Evolutionary conservation across 148 eudicot species (phyloP).

Genomic region (Oxyria digyna): DNA sequence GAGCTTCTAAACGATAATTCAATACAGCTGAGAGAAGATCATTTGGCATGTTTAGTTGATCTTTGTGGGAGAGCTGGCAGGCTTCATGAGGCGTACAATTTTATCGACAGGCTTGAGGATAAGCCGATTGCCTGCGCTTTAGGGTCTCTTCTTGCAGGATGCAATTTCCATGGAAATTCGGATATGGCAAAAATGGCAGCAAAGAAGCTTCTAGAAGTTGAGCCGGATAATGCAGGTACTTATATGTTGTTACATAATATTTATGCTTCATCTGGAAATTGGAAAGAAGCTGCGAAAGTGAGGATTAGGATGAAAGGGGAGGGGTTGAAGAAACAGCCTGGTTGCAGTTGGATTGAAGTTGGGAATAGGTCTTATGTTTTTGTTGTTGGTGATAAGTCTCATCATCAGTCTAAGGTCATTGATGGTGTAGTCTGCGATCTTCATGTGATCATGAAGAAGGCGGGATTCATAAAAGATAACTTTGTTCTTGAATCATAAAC

Average conservation of each 20-base stretch:
- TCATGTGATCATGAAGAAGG: slow-evolving; percentile 13
- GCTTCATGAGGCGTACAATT: slow-evolving; percentile 23
- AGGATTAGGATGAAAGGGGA: slow-evolving; percentile 15
- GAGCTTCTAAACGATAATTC: slow-evolving; percentile 15
- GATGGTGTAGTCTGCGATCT: slow-evolving; percentile 8
- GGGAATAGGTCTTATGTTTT: slow-evolving; percentile 13
- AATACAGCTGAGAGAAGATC: slow-evolving; percentile 20
- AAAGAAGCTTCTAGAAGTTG: slow-evolving; percentile 3
- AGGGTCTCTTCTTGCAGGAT: slow-evolving; percentile 8
- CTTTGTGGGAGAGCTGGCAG: slow-evolving; percentile 32
- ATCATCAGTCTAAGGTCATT: slow-evolving; percentile 6
- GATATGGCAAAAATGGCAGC: not conserved
- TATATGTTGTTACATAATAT: slow-evolving; percentile 14
- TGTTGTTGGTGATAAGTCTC: slow-evolving; percentile 14
- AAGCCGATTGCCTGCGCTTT: slow-evolving; percentile 8
- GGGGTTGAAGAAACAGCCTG: slow-evolving; percentile 14
- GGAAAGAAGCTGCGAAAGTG: slow-evolving; percentile 14
- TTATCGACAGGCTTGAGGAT: slow-evolving; percentile 12
- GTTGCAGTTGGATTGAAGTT: slow-evolving; percentile 17
- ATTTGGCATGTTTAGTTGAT: slow-evolving; percentile 24
- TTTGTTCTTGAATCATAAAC: not conserved
- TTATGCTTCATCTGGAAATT: slow-evolving; percentile 17
- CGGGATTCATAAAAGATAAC: not conserved
- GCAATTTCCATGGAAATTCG: slow-evolving; percentile 2
- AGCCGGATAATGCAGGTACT: slow-evolving; percentile 12